Conservation (phyloP, 345 rosid species). For the Eucalyptus viminalis region DNA sequence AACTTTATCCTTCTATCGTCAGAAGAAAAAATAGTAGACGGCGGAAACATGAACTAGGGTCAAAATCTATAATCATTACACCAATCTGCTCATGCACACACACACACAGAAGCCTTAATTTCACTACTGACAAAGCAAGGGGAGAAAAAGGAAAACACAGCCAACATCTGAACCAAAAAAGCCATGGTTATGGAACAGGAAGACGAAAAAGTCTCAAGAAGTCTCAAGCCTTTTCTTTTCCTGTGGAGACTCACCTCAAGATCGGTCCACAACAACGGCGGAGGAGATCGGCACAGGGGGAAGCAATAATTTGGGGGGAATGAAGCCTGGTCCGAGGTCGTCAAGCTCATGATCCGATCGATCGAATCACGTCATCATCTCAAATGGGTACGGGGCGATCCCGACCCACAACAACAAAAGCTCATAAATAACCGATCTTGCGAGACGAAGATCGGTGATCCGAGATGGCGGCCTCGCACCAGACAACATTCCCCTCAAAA, state of each 20-base stretch:
- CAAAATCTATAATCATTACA: constrained; percentile 59
- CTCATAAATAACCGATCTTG: neutral
- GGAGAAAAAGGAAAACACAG: neutral
- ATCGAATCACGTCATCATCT: neutral
- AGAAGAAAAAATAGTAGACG: neutral
- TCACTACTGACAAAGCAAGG: neutral
- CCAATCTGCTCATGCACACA: constrained; percentile 41
- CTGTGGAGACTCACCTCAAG: neutral
- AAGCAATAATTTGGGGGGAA: constrained; percentile 62
- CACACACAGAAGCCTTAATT: neutral
- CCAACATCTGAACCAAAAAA: neutral
- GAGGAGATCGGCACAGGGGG: neutral
- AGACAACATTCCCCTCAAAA: constrained; percentile 96
- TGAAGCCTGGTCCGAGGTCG: constrained; percentile 97
- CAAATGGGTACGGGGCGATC: neutral
- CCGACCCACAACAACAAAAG: neutral
- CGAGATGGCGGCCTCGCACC: constrained; percentile 70
- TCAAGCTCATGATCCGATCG: neutral
- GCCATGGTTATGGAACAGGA: neutral
- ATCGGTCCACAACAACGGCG: neutral
- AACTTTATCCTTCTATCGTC: constrained; percentile 5
- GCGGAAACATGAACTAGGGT: neutral
- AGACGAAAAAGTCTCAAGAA: neutral
- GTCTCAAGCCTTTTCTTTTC: neutral
- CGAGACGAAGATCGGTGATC: neutral